These are phyloP conservation scores for Phytophthora cajani DNA, from an alignment of 352 stramenopile species.

Conservation along the genomic window DNA sequence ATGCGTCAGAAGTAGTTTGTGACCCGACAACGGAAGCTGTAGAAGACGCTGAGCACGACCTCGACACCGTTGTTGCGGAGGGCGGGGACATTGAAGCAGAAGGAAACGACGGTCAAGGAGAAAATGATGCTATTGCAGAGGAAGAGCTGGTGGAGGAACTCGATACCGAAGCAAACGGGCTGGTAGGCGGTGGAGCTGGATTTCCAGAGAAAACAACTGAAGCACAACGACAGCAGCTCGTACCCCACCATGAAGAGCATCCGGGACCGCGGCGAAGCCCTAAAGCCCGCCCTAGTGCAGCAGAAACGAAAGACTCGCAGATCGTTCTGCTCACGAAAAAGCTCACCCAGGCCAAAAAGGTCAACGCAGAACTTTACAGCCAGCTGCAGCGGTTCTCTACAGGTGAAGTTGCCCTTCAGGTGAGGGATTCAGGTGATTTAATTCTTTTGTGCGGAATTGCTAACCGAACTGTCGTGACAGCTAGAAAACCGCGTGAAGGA, in stretches of 20 bases:
- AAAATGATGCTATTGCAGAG: not conserved
- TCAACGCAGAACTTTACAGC: slow-evolving; percentile 49
- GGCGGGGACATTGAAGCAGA: not conserved
- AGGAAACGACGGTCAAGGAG: not conserved
- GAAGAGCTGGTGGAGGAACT: not conserved
- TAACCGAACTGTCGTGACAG: slow-evolving; percentile 28
- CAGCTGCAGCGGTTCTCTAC: slow-evolving; percentile 61
- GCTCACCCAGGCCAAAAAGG: slow-evolving; percentile 51
- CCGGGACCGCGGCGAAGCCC: not conserved
- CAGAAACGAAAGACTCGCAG: slow-evolving; percentile 15
- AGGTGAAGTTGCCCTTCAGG: slow-evolving; percentile 58
- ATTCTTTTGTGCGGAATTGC: not conserved
- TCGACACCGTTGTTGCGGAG: not conserved
- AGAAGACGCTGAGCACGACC: not conserved
- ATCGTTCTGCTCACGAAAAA: slow-evolving; percentile 46
- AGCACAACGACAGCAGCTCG: not conserved
- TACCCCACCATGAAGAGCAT: slow-evolving; percentile 10
- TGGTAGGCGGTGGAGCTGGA: not conserved
- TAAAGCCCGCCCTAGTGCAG: slow-evolving; percentile 5
- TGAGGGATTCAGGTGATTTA: slow-evolving; percentile 9
- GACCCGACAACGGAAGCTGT: not conserved
- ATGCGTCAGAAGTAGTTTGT: slow-evolving; percentile 4
- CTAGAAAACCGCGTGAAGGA: slow-evolving; percentile 74
- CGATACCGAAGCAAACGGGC: not conserved
- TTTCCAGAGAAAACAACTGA: not conserved